phyloP scores from a whole-genome alignment of 352 stramenopile genomes.

The Phytophthora parvispora region DNA sequence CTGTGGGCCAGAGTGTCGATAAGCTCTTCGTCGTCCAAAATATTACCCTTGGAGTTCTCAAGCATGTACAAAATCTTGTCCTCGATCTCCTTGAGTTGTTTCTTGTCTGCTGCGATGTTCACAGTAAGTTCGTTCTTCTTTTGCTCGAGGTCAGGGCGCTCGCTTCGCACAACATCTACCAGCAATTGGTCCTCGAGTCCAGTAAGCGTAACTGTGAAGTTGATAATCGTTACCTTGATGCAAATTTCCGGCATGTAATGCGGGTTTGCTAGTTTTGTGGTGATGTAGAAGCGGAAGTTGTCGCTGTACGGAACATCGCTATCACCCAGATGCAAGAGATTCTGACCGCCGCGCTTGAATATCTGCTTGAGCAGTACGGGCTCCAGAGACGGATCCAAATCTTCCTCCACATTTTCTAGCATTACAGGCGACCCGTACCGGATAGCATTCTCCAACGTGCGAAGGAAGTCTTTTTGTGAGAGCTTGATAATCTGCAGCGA shows the following conservation, averaged over 20 bases:
- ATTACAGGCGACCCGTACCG: conserved; percentile 93
- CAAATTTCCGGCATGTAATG: conserved; percentile 97
- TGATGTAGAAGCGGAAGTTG: conserved; percentile 96
- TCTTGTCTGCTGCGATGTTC: conserved; percentile 94
- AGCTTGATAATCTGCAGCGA: conserved; percentile 95
- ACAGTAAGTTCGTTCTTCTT: conserved; percentile 95
- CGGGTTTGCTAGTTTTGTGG: conserved; percentile 95
- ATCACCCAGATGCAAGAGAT: conserved; percentile 92
- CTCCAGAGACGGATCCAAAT: conserved; percentile 94
- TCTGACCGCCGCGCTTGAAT: conserved; percentile 94
- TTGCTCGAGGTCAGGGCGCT: conserved; percentile 93
- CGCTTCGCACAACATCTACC: conserved; percentile 94
- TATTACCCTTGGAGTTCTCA: conserved; percentile 94
- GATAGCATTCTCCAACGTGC: conserved; percentile 94
- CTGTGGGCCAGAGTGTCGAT: conserved; percentile 93
- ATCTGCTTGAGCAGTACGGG: conserved; percentile 95
- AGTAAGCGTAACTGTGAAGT: conserved; percentile 95
- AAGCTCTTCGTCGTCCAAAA: conserved; percentile 95
- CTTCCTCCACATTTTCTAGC: conserved; percentile 96
- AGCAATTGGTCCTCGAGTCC: conserved; percentile 95
- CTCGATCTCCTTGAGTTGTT: conserved; percentile 95
- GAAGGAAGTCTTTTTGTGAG: conserved; percentile 92
- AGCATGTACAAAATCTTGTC: conserved; percentile 97
- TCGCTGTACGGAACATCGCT: conserved; percentile 94
- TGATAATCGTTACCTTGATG: conserved; percentile 96